phyloP scores from a whole-genome alignment of 2,329 filamentous ascomycete species.

The Scleromitrula shiraiana region DNA sequence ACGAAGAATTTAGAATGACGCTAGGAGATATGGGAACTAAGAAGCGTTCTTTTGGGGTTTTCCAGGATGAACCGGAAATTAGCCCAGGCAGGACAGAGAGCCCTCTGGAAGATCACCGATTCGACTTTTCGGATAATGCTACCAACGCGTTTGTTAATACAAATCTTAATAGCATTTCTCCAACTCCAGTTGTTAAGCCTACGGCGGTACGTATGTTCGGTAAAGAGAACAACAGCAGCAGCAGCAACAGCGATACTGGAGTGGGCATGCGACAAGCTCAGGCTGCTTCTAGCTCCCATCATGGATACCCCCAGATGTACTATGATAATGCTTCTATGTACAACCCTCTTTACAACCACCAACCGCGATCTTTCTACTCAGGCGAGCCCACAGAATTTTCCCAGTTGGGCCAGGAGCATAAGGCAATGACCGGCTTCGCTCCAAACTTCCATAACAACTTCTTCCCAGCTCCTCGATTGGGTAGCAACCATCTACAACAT shows the following conservation, averaged over 20 bases:
- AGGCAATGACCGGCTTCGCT: slow-evolving; percentile 4
- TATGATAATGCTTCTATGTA: slow-evolving; percentile 17
- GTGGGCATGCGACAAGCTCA: slow-evolving; percentile 16
- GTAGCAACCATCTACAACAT: slow-evolving; percentile 5
- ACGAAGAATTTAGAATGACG: slow-evolving; percentile 28
- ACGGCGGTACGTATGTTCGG: slow-evolving; percentile 15
- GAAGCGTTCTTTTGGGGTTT: slow-evolving; percentile 25
- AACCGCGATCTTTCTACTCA: slow-evolving; percentile 17
- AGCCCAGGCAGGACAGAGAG: slow-evolving; percentile 28
- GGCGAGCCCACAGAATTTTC: slow-evolving; percentile 4
- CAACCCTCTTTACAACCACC: slow-evolving; percentile 27
- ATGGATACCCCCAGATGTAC: slow-evolving; percentile 24
- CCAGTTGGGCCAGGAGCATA: background rate
- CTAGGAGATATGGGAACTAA: slow-evolving; percentile 21
- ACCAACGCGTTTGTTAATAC: slow-evolving; percentile 15
- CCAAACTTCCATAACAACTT: slow-evolving; percentile 16
- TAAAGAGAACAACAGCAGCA: slow-evolving; percentile 22
- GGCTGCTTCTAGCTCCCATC: slow-evolving; percentile 13
- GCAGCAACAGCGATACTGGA: too few relatives aligned
- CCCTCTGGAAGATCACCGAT: slow-evolving; percentile 27
- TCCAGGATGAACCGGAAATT: slow-evolving; percentile 23
- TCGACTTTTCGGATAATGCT: slow-evolving; percentile 23
- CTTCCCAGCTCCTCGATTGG: slow-evolving; percentile 10
- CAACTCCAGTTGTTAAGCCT: slow-evolving; percentile 21
- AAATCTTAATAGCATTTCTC: slow-evolving; percentile 16